A percentile compares a stretch with the other conserved stretches of the same genome.
Conservation (phyloP, 2,329 filamentous ascomycete genomes). For the Nakataea oryzae region DNA sequence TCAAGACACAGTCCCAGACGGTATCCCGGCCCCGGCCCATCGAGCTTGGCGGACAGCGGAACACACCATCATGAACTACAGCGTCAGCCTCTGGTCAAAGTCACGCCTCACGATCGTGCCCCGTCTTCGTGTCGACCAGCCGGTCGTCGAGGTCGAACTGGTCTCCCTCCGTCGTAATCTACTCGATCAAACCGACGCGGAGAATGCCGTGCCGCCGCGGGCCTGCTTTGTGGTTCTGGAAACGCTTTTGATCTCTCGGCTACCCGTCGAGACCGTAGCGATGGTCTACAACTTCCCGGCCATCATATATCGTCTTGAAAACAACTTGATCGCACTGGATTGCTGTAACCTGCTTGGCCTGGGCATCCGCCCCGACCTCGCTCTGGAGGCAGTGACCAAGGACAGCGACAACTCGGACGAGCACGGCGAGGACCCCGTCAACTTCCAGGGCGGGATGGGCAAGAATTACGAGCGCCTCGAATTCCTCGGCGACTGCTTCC, state of each 20-base stretch:
- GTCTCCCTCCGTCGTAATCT: conserved; percentile 74
- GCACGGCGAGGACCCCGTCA: conserved; percentile 53
- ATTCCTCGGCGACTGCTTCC: conserved; percentile 84
- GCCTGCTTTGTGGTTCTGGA: conserved; percentile 66
- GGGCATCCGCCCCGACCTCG: conserved; percentile 53
- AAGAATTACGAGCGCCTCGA: conserved; percentile 92
- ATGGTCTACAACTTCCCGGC: conserved; percentile 72
- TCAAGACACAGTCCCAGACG: conserved; percentile 52
- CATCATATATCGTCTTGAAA: conserved; percentile 75
- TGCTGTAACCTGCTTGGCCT: conserved; percentile 58
- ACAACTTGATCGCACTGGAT: conserved; percentile 69
- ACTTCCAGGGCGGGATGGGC: conserved; percentile 78
- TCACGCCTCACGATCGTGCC: conserved; percentile 41
- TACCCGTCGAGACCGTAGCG: conserved; percentile 58
- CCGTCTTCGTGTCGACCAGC: conserved; percentile 50
- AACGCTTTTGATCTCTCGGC: conserved; percentile 62
- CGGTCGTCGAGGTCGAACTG: conserved; percentile 67
- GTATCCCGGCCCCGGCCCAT: conserved; percentile 36
- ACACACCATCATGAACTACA: conserved; percentile 71
- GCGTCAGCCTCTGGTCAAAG: conserved; percentile 62
- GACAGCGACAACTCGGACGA: conserved; percentile 80
- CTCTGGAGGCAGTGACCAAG: conserved; percentile 86
- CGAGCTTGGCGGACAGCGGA: conserved; percentile 23
- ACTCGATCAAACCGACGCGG: conserved; percentile 52
- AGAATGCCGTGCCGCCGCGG: conserved; percentile 22